Percentiles rank a stretch among this genome's conserved stretches.
Conservation (phyloP, 2,329 filamentous ascomycete genomes). For the Cladobotryum mycophilum region DNA sequence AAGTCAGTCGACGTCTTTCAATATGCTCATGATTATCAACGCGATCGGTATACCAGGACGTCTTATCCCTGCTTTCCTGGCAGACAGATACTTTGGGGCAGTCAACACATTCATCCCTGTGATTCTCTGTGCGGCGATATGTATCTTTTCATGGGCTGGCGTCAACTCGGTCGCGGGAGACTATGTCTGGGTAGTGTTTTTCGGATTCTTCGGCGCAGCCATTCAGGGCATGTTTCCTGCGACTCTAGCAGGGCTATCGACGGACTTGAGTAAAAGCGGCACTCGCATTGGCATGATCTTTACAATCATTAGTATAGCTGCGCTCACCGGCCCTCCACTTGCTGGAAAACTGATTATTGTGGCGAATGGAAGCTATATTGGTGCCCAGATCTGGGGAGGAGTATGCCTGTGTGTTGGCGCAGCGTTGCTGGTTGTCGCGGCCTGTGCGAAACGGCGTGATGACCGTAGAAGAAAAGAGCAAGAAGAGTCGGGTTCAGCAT, state of each 20-base stretch:
- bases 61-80: slow-evolving; percentile 47
- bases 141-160: slow-evolving; percentile 50
- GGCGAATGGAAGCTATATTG: slow-evolving; percentile 41
- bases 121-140: slow-evolving; percentile 40
- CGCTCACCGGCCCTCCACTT: slow-evolving; percentile 47
- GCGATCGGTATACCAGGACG: slow-evolving; percentile 51
- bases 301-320: slow-evolving; percentile 49
- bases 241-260: slow-evolving; percentile 37
- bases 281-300: slow-evolving; percentile 56
- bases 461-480: too few relatives aligned
- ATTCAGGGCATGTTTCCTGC: slow-evolving; percentile 64
- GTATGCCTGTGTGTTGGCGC: slow-evolving; percentile 35
- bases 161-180: slow-evolving; percentile 17
- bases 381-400: slow-evolving; percentile 47
- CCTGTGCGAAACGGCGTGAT: too few relatives aligned
- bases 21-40: slow-evolving; percentile 54
- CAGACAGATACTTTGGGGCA: slow-evolving; percentile 47
- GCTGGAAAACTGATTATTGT: slow-evolving; percentile 43
- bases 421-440: too few relatives aligned
- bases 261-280: slow-evolving; percentile 47
- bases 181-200: slow-evolving; percentile 57
- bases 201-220: slow-evolving; percentile 57
- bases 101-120: slow-evolving; percentile 49
- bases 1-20: slow-evolving; percentile 46
- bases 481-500: too few relatives aligned